Conservation (phyloP, 495 filamentous ascomycete species). For the Penicillium flavigenum region DNA sequence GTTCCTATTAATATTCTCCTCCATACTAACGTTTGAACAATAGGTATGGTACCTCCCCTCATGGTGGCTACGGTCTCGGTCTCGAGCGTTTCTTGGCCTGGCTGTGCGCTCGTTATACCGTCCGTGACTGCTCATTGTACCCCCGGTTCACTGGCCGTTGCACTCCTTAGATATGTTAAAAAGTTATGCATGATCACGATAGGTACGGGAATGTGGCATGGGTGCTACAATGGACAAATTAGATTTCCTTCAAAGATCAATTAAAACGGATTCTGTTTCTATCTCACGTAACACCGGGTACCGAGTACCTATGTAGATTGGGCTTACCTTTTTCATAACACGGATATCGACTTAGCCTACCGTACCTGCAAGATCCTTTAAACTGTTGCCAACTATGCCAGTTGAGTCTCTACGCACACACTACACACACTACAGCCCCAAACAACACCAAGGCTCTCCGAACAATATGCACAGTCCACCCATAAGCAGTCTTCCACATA, state of each 20-base stretch:
- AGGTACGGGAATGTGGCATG: slow-evolving; percentile 8
- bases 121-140: slow-evolving; percentile 86
- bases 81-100: slow-evolving; percentile 96
- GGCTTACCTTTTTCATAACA: not conserved
- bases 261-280: not conserved
- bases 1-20: not conserved
- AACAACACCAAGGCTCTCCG: not conserved
- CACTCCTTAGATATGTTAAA: slow-evolving; percentile 62
- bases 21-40: slow-evolving; percentile 7
- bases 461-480: not conserved
- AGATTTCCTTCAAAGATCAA: not conserved
- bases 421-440: not conserved
- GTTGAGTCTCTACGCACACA: not conserved
- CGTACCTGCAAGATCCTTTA: not conserved
- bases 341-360: not conserved
- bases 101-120: slow-evolving; percentile 89
- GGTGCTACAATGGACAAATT: not conserved
- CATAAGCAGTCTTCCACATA: not conserved
- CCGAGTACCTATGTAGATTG: not conserved
- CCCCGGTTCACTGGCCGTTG: slow-evolving; percentile 93
- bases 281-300: not conserved
- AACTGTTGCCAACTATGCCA: not conserved
- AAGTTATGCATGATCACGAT: slow-evolving; percentile 11
- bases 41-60: slow-evolving; percentile 90
- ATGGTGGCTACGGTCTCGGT: slow-evolving; percentile 94